These are phyloP conservation scores for Dactylorhiza incarnata DNA, from an alignment of 106 monocot genomes.

Conservation along the genomic window DNA sequence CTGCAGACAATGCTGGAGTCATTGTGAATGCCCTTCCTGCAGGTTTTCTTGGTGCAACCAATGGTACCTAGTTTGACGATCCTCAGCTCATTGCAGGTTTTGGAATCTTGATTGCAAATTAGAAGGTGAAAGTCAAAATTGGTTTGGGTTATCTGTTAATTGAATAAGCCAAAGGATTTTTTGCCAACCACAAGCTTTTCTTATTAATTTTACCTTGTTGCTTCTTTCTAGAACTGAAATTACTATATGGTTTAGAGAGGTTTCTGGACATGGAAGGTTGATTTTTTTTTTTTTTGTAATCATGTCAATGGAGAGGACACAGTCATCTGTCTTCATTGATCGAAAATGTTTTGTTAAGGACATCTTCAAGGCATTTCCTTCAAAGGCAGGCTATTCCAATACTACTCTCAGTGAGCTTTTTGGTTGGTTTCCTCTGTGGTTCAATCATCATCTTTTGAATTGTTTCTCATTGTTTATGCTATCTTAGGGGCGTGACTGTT, in stretches of 20 bases:
- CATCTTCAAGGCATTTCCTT: conserved; percentile 48
- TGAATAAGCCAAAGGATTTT: too few species aligned
- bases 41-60: too few species aligned
- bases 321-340: conserved; percentile 63
- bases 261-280: neutral
- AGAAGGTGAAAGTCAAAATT: too few species aligned
- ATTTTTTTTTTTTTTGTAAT: neutral
- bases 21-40: too few species aligned
- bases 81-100: too few species aligned
- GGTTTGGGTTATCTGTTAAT: too few species aligned
- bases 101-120: too few species aligned
- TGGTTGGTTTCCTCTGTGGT: neutral
- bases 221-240: neutral
- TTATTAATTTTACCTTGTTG: neutral
- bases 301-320: conserved; percentile 37
- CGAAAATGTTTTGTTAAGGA: conserved; percentile 55
- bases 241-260: neutral
- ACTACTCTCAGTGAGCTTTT: conserved; percentile 71
- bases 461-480: neutral
- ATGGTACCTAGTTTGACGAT: too few species aligned
- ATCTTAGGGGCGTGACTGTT: conserved; percentile 77
- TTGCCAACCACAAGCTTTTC: neutral
- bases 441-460: neutral
- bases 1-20: too few species aligned
- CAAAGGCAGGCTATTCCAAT: conserved; percentile 95